Percentiles rank a stretch among this genome's conserved stretches.
These are phyloP conservation scores for Saccharomycopsis guyanensis DNA, from an alignment of 805 yeast genomes.

Conservation along the genomic window DNA sequence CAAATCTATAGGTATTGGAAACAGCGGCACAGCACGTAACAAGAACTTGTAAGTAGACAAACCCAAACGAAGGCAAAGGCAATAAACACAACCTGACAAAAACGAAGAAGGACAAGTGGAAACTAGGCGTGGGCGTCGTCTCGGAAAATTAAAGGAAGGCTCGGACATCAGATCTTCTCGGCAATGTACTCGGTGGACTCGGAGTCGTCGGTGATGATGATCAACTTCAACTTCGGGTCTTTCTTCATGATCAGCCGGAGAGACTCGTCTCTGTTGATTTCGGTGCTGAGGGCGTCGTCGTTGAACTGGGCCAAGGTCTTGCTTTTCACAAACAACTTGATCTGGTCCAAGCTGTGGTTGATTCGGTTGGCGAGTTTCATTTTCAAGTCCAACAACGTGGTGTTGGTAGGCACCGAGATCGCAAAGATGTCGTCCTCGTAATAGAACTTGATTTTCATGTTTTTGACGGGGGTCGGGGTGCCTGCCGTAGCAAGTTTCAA, in stretches of 20 bases:
- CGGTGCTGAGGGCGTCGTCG: constrained; percentile 29
- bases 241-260: constrained; percentile 15
- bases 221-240: constrained; percentile 29
- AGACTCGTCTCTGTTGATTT: constrained; percentile 18
- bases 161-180: too few relatives aligned
- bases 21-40: too few relatives aligned
- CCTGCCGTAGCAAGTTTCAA: neutral
- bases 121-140: too few relatives aligned
- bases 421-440: constrained; percentile 80
- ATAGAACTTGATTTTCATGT: constrained; percentile 64
- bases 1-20: too few relatives aligned
- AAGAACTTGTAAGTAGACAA: too few relatives aligned
- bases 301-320: constrained; percentile 9
- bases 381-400: constrained; percentile 42
- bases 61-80: too few relatives aligned
- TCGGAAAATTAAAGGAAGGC: too few relatives aligned
- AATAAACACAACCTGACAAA: too few relatives aligned
- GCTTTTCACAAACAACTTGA: constrained; percentile 32
- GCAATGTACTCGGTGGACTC: too few relatives aligned
- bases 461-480: too few relatives aligned
- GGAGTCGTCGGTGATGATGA: constrained; percentile 28
- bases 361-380: constrained; percentile 46
- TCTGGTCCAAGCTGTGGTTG: constrained; percentile 28
- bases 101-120: too few relatives aligned
- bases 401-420: constrained; percentile 43